Conservation (phyloP, 2,329 filamentous ascomycete species). For the Meredithiella fracta region DNA sequence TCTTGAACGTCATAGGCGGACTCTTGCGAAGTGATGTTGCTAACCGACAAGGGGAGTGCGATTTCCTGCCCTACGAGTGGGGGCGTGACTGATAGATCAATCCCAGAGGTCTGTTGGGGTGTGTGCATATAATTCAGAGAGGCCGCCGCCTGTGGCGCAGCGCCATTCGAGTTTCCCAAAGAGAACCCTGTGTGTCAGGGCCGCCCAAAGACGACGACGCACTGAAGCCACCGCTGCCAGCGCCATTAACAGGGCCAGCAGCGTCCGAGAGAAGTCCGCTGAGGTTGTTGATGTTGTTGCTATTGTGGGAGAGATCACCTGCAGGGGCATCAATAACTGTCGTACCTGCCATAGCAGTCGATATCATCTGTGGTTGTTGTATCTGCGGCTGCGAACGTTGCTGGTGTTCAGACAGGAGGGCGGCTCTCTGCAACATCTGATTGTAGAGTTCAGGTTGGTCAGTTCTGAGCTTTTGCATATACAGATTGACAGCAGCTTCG, state of each 20-base stretch:
- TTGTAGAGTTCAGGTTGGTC: not conserved
- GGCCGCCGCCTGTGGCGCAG: not conserved
- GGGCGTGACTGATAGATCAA: too few species aligned
- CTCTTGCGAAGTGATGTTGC: not conserved
- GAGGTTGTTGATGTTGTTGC: not conserved
- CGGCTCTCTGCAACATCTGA: not conserved
- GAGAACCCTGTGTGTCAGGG: not conserved
- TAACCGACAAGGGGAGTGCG: slow-evolving; percentile 3
- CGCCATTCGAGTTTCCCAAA: not conserved
- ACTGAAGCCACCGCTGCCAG: slow-evolving; percentile 5
- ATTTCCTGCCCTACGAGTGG: too few species aligned
- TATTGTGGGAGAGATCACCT: not conserved
- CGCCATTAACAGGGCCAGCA: slow-evolving; percentile 1
- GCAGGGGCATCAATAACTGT: not conserved
- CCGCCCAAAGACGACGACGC: not conserved
- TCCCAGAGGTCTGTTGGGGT: not conserved
- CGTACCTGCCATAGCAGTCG: not conserved
- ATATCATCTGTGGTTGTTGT: not conserved
- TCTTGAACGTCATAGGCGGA: slow-evolving; percentile 11
- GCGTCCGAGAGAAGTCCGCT: not conserved
- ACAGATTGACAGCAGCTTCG: not conserved
- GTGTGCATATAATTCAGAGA: not conserved
- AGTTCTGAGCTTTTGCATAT: not conserved
- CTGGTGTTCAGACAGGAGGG: too few species aligned
- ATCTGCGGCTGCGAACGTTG: not conserved